phyloP scores from a whole-genome alignment of 2,329 filamentous ascomycete genomes.

The Dactylella cylindrospora region DNA sequence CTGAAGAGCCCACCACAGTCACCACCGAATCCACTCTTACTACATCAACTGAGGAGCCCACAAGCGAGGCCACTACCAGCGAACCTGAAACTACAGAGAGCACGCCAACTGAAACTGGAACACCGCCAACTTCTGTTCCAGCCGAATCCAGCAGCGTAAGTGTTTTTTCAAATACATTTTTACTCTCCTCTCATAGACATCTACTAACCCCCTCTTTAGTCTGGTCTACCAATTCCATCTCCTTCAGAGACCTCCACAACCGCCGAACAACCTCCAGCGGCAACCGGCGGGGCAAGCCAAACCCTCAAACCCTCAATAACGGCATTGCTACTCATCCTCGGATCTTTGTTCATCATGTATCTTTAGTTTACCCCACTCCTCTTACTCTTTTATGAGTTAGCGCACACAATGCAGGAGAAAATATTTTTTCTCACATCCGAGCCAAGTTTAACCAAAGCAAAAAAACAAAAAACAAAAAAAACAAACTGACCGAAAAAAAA shows the following conservation, averaged over 20 bases:
- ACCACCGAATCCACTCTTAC: background rate
- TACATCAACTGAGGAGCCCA: background rate
- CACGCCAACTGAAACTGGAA: too few relatives aligned
- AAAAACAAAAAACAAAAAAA: constrained; percentile 9
- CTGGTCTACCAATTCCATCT: background rate
- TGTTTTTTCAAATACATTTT: background rate
- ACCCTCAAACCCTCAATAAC: constrained; percentile 19
- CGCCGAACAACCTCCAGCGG: constrained; percentile 7
- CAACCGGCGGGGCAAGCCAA: constrained; percentile 31
- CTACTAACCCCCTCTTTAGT: constrained; percentile 3
- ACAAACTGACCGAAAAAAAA: constrained; percentile 5
- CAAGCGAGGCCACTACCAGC: constrained; percentile 1
- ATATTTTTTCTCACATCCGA: background rate
- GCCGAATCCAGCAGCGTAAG: constrained; percentile 5
- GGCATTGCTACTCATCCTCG: constrained; percentile 11
- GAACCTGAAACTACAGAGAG: too few relatives aligned
- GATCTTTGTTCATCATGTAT: constrained; percentile 27
- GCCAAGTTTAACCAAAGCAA: too few relatives aligned
- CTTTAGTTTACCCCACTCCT: constrained; percentile 13
- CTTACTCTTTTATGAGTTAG: too few relatives aligned
- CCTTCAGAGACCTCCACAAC: constrained; percentile 3
- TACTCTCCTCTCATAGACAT: background rate
- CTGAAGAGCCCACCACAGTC: constrained; percentile 1
- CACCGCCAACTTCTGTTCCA: constrained; percentile 7
- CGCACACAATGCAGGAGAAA: background rate